Base-by-base conservation (phyloP, 2,329 filamentous ascomycete genomes). In the Pseudogymnoascus sp. region DNA sequence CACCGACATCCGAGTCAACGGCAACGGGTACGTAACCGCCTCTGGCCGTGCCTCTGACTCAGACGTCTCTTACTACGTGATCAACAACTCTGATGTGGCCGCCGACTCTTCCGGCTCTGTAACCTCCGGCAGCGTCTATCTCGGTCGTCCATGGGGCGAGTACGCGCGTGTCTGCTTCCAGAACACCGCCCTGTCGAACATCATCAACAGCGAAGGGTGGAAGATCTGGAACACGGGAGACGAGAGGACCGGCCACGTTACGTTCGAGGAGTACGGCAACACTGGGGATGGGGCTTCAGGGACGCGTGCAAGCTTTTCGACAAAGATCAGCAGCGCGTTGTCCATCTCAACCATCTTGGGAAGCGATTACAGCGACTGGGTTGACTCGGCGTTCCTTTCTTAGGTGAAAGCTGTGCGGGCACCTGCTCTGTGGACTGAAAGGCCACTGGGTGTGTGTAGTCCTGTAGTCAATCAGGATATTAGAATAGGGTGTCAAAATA, bases 201-300 rank as follows among this genome's bases (percentile, higher is more conserved):
- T 83, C 18, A 76, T 85, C 64, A 81, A 81, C 62, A 63, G 71
- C 2, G 74, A 73, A 2, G 82, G 82, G 1, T 84, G 82, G 81
- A 68, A 69, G 5, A 66, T 71, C 22, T 84, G 82, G 82, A 73
- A 73, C 35, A 71, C 64, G 11, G 70, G 68, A 30, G 69, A 75
- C 12, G 65, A 72, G 3, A 75, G 73, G 20, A 82, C 79, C 1
- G 75, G 74, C 9, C 66, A 79, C 61, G 77, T 83, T 14, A 72
- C 72, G 11, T 83, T 79, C 61, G 75, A 72, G n/a, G 82, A 84
- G 70, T 83, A 77, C 67, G 73, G 67, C 22, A 84, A 85, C 67
- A 76, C 74, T 11, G 82, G 82, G 1, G 68, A 70, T 60, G 82
- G 82, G 2, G 73, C 80, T 6, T 68, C 70, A 38, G 80, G 80